phyloP scores from a whole-genome alignment of 2,329 filamentous ascomycete species.

The Fusarium paranaense region DNA sequence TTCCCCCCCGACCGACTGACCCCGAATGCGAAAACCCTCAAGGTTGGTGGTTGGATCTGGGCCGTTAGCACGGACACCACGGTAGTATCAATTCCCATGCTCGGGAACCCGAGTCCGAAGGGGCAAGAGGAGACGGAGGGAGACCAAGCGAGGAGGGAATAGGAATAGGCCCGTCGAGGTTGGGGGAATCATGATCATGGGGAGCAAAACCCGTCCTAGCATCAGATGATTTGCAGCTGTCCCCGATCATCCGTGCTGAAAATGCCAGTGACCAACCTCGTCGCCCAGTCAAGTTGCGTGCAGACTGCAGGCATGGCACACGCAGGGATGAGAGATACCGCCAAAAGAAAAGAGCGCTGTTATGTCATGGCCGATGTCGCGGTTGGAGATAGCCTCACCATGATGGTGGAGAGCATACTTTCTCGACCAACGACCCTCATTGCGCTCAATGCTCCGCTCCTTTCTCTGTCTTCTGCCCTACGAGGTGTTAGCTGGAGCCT shows the following conservation, averaged over 20 bases:
- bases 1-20: neutral
- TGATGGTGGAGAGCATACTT: constrained; percentile 2
- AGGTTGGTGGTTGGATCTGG: constrained; percentile 11
- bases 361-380: neutral
- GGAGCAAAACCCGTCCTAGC: constrained; percentile 13
- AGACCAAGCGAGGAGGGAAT: constrained; percentile 1
- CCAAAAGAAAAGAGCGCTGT: neutral
- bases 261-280: neutral
- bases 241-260: constrained; percentile 1
- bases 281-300: constrained; percentile 1
- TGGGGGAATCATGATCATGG: constrained; percentile 7
- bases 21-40: neutral
- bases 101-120: constrained; percentile 1
- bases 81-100: constrained; percentile 1
- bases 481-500: neutral
- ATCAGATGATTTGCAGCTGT: constrained; percentile 16
- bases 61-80: constrained; percentile 6
- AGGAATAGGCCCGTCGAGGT: neutral
- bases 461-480: constrained; percentile 13
- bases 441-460: neutral
- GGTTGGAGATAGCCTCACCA: constrained; percentile 7
- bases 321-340: neutral
- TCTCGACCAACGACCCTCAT: neutral
- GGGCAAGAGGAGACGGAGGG: constrained; percentile 1
- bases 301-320: constrained; percentile 9